Base-by-base conservation (phyloP, 441 rosid genomes). In the Eruca vesicaria region DNA sequence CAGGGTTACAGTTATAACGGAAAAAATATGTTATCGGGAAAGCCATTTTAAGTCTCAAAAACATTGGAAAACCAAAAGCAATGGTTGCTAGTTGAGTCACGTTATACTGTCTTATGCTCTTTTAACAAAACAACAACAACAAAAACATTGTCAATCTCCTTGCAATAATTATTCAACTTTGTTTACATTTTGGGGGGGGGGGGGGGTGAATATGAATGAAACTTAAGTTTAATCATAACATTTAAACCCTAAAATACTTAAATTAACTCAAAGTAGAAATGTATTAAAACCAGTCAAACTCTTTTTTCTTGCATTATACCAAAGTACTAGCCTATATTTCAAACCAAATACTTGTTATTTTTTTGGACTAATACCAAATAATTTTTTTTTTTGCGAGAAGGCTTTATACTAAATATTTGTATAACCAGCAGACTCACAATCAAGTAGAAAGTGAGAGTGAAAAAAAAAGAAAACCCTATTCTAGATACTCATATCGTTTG, bases 41-140 rank as follows among this genome's bases (percentile, higher is more conserved):
- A n/a, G n/a, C n/a, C n/a, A n/a, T n/a, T n/a, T n/a, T n/a, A n/a
- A n/a, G n/a, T n/a, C n/a, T n/a, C n/a, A n/a, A n/a, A n/a, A n/a
- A n/a, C n/a, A n/a, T n/a, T n/a, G n/a, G 26, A 23, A 60, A 68
- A 52, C 45, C 12, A 52, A 61, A 60, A 61, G 64, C 33, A 68
- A 62, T 68, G 57, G 73, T 75, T 35, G 48, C 66, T 68, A 19
- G 74, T 75, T 75, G 69, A 38, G 74, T 75, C 79, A 75, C 63
- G 48, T 38, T 18, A 52, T 11, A 75, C 8, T 68, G 79, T 68
- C 79, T 55, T 38, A 50, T 67, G 16, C 67, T 16, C 68, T 74
- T 60, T 74, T 59, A 74, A 67, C 67, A 60, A 74, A 74, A 67
- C 68, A 67, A 74, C 72, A 74, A 66, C 31, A n/a, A n/a, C n/a